Conservation (phyloP, 176 grass and related monocot species). For the Carex cristatella region DNA sequence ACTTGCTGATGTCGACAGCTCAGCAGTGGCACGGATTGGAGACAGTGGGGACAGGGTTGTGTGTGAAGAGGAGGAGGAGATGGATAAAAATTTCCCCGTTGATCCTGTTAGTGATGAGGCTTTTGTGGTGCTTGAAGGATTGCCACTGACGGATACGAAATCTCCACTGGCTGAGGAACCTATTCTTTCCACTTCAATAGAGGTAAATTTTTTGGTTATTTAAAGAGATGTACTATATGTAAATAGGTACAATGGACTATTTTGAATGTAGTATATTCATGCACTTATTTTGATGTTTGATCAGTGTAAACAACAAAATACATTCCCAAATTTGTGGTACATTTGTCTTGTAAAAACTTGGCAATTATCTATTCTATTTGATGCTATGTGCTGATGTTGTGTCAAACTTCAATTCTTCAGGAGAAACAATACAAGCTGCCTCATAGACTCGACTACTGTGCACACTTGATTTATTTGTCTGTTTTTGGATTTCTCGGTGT, state of each 20-base stretch:
- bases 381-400: not conserved
- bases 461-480: constrained; percentile 71
- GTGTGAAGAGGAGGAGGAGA: constrained; percentile 31
- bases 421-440: constrained; percentile 51
- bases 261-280: not conserved
- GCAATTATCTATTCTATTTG: not conserved
- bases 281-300: not conserved
- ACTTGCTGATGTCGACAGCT: constrained; percentile 50
- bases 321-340: not conserved
- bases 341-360: constrained; percentile 21
- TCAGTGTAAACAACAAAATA: not conserved
- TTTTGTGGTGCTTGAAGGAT: constrained; percentile 18
- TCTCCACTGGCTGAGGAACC: constrained; percentile 22
- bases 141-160: constrained; percentile 6
- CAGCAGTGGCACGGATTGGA: constrained; percentile 50
- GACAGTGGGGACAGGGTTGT: constrained; percentile 59
- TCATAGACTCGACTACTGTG: constrained; percentile 51
- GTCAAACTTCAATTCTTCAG: constrained; percentile 19
- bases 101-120: constrained; percentile 33
- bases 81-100: constrained; percentile 28
- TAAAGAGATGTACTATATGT: not conserved
- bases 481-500: constrained; percentile 87
- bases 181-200: constrained; percentile 12
- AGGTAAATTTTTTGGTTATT: not conserved
- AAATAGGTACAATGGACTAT: not conserved